phyloP scores from a whole-genome alignment of 768 basidiomycete genomes.

The Lactifluus rugatus region DNA sequence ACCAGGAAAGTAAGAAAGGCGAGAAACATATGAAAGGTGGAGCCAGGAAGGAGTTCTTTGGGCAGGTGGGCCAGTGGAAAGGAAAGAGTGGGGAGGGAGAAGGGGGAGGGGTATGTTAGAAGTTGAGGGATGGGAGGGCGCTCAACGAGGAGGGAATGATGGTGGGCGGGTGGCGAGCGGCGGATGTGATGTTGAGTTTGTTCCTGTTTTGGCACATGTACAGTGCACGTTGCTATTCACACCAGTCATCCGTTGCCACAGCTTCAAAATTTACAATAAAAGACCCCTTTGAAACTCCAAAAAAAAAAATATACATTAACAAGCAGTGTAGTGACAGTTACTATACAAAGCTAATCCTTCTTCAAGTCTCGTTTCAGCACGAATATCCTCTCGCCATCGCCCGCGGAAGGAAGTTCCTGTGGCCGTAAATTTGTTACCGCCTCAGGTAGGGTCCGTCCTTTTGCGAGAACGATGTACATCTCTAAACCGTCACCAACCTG shows the following conservation, averaged over 20 bases:
- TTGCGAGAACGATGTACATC: constrained; percentile 77
- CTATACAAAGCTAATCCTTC: constrained; percentile 47
- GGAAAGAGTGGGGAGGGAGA: neutral
- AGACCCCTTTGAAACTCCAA: neutral
- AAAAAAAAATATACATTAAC: neutral
- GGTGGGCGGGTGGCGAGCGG: neutral
- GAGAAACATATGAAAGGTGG: neutral
- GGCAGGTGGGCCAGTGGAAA: neutral
- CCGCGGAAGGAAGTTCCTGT: constrained; percentile 52
- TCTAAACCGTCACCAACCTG: constrained; percentile 95
- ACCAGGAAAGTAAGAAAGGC: constrained; percentile 19
- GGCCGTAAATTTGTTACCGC: constrained; percentile 45
- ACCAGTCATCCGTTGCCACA: neutral
- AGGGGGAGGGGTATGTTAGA: neutral
- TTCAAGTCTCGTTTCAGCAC: constrained; percentile 70
- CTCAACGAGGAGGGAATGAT: neutral
- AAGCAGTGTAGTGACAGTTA: constrained; percentile 5
- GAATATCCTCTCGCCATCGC: constrained; percentile 67
- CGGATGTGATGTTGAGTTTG: constrained; percentile 12
- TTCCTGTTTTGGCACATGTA: constrained; percentile 16
- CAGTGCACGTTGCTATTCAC: neutral
- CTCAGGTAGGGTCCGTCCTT: constrained; percentile 50
- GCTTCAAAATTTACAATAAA: neutral
- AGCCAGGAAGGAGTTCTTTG: neutral
- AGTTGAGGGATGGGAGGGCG: constrained; percentile 7